These are phyloP conservation scores for Mrakia frigida DNA, from an alignment of 768 basidiomycete genomes.

Conservation along the genomic window DNA sequence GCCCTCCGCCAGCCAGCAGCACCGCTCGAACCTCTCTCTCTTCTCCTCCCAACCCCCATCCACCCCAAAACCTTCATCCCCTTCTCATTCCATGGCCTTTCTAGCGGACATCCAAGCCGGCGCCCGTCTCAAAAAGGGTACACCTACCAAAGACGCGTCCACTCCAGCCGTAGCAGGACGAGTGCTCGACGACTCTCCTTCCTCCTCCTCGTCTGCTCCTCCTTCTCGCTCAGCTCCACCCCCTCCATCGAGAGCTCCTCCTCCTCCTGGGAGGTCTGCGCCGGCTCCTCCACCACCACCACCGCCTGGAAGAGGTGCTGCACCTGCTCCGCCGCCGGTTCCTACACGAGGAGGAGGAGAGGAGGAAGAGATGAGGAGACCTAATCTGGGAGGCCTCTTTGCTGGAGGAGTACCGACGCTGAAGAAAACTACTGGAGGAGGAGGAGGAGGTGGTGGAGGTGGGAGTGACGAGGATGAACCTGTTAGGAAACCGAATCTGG, in stretches of 20 bases:
- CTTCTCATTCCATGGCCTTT: constrained; percentile 53
- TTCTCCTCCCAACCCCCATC: neutral
- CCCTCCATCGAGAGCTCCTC: neutral
- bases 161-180: constrained; percentile 55
- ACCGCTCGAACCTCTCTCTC: neutral
- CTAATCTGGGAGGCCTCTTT: constrained; percentile 24
- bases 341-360: neutral
- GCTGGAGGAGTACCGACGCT: constrained; percentile 33
- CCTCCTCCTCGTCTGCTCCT: neutral
- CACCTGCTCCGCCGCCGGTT: neutral
- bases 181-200: constrained; percentile 15
- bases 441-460: neutral
- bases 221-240: constrained; percentile 10
- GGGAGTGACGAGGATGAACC: neutral
- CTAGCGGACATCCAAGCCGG: constrained; percentile 78
- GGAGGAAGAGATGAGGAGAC: constrained; percentile 1
- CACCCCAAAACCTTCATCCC: neutral
- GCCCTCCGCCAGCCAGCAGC: neutral
- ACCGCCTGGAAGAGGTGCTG: neutral
- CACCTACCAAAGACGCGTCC: constrained; percentile 71
- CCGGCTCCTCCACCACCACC: neutral
- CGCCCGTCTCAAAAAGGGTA: constrained; percentile 71
- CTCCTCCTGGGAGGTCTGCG: neutral
- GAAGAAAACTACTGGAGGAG: constrained; percentile 7
- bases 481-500: neutral